These are phyloP conservation scores for Dendrobium officinale DNA, from an alignment of 106 monocot genomes.

Conservation along the genomic window DNA sequence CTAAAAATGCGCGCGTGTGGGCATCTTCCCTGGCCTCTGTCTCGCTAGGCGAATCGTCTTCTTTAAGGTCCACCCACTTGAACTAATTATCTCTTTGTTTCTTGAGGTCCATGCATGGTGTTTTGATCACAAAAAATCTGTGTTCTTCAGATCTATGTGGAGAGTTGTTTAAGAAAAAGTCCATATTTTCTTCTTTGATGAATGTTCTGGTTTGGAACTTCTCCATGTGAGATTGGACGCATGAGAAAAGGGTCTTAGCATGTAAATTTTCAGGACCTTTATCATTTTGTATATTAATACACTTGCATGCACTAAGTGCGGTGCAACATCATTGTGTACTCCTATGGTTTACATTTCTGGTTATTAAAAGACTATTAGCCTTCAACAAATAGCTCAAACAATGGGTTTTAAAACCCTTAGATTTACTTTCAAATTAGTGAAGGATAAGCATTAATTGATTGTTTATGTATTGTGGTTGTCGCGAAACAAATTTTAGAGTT, in stretches of 20 bases:
- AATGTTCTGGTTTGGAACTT: conserved; percentile 8
- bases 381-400: too few species aligned
- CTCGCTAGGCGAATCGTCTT: conserved; percentile 56
- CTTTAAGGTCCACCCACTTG: conserved; percentile 14
- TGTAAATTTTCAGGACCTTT: conserved; percentile 21
- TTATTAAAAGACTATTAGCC: too few species aligned
- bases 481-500: too few species aligned
- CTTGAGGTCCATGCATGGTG: too few species aligned
- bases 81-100: neutral
- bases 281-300: conserved; percentile 16
- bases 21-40: conserved; percentile 82
- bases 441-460: too few species aligned
- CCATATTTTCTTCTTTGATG: neutral
- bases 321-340: neutral
- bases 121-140: neutral
- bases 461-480: too few species aligned
- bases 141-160: too few species aligned
- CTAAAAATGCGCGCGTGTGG: conserved; percentile 74
- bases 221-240: conserved; percentile 5
- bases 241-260: conserved; percentile 11
- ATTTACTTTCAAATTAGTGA: too few species aligned
- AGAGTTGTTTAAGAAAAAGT: neutral
- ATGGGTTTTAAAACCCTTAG: too few species aligned
- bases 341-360: too few species aligned
- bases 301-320: neutral